These are phyloP conservation scores for Fonsecaea multimorphosa DNA, from an alignment of 2,329 filamentous ascomycete species.

Conservation along the genomic window DNA sequence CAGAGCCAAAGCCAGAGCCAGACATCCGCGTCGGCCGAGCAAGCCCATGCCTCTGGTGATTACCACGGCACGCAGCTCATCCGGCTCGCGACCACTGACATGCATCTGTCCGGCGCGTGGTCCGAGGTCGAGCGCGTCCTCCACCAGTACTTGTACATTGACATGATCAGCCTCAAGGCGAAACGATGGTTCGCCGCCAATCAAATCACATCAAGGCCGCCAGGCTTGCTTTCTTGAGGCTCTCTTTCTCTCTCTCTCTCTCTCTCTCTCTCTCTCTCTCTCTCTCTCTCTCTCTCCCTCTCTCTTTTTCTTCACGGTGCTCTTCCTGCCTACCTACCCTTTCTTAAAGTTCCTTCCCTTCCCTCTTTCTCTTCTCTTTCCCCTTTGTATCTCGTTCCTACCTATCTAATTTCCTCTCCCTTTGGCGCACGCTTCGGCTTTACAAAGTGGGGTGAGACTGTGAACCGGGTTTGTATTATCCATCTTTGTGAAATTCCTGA, in stretches of 20 bases:
- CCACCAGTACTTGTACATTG: conserved; percentile 9
- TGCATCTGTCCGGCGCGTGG: conserved; percentile 9
- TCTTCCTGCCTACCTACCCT: no score
- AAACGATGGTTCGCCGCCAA: conserved; percentile 10
- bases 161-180: conserved; percentile 2
- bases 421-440: no score
- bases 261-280: neutral
- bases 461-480: no score
- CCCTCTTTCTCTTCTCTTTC: no score
- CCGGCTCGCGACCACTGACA: neutral
- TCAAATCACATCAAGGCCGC: neutral
- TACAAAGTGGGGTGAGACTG: no score
- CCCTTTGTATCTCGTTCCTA: no score
- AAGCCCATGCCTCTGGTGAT: neutral
- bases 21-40: neutral
- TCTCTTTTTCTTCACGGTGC: no score
- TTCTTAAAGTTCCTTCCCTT: no score
- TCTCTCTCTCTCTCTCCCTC: neutral
- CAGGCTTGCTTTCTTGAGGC: neutral
- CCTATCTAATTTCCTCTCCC: no score
- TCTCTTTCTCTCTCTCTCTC: neutral
- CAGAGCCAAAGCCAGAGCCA: neutral
- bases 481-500: no score
- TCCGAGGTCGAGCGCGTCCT: conserved; percentile 1
- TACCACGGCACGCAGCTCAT: conserved; percentile 10